Base-by-base conservation (phyloP, 495 filamentous ascomycete species). In the Aspergillus taichungensis region DNA sequence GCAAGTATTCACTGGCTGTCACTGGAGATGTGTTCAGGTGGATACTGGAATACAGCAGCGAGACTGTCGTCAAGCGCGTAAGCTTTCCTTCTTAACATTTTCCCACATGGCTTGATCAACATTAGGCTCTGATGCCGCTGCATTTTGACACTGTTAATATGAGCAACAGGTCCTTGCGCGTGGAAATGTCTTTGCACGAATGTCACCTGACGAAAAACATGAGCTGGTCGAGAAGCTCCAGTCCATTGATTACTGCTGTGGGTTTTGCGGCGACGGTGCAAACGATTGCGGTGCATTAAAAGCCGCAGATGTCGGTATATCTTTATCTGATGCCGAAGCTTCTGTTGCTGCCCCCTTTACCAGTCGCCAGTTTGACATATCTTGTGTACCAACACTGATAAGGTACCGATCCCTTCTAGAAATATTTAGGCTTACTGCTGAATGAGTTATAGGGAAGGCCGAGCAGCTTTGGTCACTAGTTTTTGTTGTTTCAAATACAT, bases 401-500 rank as follows among this genome's bases (percentile, higher is more conserved):
- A 75, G 81, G 78, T 81, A 72, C 9, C 24, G 5, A 3, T 13
- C 8, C 11, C 4, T 31, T 10, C 3, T 9, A 13, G 8, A 24
- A 8, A 8, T 13, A 13, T 27, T 9, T 7, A 34, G 13, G 6
- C 9, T 7, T 36, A 8, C 2, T 27, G 34, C 40, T 54, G 39
- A 58, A n/a, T 14, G 5, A 13, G 8, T 1, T 37, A 24, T 47
- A 86, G 86, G 24, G 94, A 99, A 72, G 94, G 94, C 5, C 82
- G 94, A 47, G 91, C 91, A 36, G 85, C 94, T 37, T 73, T 99
- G 12, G 90, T 96, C 6, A 99, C 94, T 27, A 96, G 90, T 60
- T 99, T 99, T 67, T 94, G 87, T 67, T 99, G 94, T 69, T 99
- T 99, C 71, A 99, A 99, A 64, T 99, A 89, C 63, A 99, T 99